Evolutionary conservation across 306 rosid species (phyloP), one percentile per base, ranked within the genome.

Genomic region (Fragaria nilgerrensis): DNA sequence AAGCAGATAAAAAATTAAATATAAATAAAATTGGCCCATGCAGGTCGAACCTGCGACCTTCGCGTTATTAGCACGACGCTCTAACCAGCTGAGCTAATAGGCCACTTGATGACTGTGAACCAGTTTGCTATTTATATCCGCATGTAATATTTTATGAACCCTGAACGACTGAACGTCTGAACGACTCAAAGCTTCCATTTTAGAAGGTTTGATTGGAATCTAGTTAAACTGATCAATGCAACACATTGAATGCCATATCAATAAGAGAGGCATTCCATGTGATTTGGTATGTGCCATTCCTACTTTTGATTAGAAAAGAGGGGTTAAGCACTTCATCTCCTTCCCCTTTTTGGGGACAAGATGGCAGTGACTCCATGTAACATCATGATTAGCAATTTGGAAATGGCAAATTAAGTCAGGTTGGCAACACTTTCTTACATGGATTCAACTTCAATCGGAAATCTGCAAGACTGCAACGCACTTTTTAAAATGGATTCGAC

Each of bases 21-120:
- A 0, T 25, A 39, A n/a, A 43, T 0, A 15, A 9, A 7, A 6
- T 0, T 76, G 83, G 85, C 85, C 86, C 72, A 86, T 82, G 77
- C 86, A 83, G 81, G 86, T 80, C 89, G 85, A 90, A 90, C 90
- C 87, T 85, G 89, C 76, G 90, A 90, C 89, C 87, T 88, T 86
- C 85, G 90, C 88, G 89, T 89, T 89, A 37, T 37, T 37, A 37
- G 41, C 41, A 37, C 41, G 41, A 37, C 41, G 41, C 8, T 37
- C 90, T 86, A 90, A 86, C 92, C 89, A 88, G 22, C 90, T 86
- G 85, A 89, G 86, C 84, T 3, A 32, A 32, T 32, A 32, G 4
- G 36, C 36, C 5, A 32, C 36, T 32, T 32, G 34, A 32, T 32
- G 34, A 32, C 34, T 32, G 34, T 32, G 34, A 32, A 32, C 34